Base-by-base conservation (phyloP, 805 yeast species). In the Clavispora asparagi region DNA sequence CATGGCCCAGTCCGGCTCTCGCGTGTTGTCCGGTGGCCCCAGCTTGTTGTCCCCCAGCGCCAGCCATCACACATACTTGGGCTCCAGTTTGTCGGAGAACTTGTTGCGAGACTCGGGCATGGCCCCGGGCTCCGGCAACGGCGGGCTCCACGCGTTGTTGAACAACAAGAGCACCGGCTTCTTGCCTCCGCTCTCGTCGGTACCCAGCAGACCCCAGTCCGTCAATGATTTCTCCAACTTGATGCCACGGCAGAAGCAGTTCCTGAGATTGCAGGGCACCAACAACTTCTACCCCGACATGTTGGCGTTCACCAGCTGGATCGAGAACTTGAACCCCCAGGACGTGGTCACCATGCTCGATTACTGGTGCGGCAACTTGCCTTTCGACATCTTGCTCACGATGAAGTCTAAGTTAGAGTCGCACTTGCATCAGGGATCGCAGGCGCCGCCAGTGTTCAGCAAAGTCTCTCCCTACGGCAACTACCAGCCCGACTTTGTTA, bases 271-370 rank as follows among this genome's bases (percentile, higher is more conserved):
- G 26, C 51, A 16, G 50, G 50, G 70, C 71, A 47, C 77, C 36
- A 40, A 41, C 42, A 33, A 38, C 44, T 55, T 55, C 40, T 50
- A 52, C 52, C 74, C 67, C 57, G 84, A 81, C 53, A 68, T 80
- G 56, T 66, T 72, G 45, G 72, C 71, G 50, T 66, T 77, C 51
- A 70, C 77, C 51, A 67, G 33, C 39, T 55, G 59, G 59, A 44
- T 55, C 33, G 59, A 55, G 46, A 48, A 25, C 40, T 67, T 81
- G 59, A 69, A 66, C 41, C 71, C 77, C n/a, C 71, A 70, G 40
- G 83, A 81, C 50, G 78, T 71, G 52, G 66, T 76, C 46, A 65
- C 76, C 42, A 75, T 79, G 62, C 69, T 79, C 48, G 85, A 80
- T 54, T 75, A 78, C 57, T 62, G 81, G 59, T 66, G 82, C 48